Percentiles rank a stretch among this genome's conserved stretches.
Evolutionary conservation across 495 filamentous ascomycete genomes (phyloP).

Genomic region (Aspergillus panamensis): DNA sequence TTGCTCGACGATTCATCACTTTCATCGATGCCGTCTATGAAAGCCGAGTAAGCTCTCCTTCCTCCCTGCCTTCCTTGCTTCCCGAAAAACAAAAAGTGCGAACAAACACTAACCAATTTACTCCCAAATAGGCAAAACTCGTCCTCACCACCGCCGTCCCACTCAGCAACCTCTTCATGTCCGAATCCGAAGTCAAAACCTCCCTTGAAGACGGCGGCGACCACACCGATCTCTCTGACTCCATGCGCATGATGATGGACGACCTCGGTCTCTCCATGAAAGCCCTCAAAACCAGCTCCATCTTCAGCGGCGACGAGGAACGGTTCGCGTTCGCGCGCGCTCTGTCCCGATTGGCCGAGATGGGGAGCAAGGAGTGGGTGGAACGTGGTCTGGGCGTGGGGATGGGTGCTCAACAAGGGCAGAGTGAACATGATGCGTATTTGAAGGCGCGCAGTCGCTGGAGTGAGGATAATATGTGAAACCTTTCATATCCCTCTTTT

Average conservation of each 20-base stretch:
- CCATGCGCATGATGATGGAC: constrained; percentile 90
- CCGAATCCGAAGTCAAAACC: constrained; percentile 64
- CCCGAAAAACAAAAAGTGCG: background rate
- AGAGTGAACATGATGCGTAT: constrained; percentile 62
- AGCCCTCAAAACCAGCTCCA: constrained; percentile 75
- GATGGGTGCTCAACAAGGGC: constrained; percentile 53
- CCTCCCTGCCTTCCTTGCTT: background rate
- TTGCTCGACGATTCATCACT: constrained; percentile 90
- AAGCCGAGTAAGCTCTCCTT: constrained; percentile 47
- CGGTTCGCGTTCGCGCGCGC: constrained; percentile 93
- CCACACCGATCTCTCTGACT: constrained; percentile 65
- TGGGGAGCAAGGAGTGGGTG: constrained; percentile 94
- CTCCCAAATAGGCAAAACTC: constrained; percentile 67
- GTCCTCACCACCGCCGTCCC: constrained; percentile 88
- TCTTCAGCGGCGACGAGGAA: constrained; percentile 96
- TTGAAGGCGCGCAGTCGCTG: constrained; percentile 61
- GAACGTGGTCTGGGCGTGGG: constrained; percentile 82
- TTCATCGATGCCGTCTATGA: constrained; percentile 97
- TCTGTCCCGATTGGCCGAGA: constrained; percentile 78
- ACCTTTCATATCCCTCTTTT: too few relatives aligned
- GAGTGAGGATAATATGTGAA: constrained; percentile 70
- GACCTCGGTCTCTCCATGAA: constrained; percentile 84
- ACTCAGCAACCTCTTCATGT: constrained; percentile 81
- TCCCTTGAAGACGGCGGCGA: constrained; percentile 37
- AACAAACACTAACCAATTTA: background rate